Conservation (phyloP, 768 basidiomycete genomes). For the Suillus alpinus region DNA sequence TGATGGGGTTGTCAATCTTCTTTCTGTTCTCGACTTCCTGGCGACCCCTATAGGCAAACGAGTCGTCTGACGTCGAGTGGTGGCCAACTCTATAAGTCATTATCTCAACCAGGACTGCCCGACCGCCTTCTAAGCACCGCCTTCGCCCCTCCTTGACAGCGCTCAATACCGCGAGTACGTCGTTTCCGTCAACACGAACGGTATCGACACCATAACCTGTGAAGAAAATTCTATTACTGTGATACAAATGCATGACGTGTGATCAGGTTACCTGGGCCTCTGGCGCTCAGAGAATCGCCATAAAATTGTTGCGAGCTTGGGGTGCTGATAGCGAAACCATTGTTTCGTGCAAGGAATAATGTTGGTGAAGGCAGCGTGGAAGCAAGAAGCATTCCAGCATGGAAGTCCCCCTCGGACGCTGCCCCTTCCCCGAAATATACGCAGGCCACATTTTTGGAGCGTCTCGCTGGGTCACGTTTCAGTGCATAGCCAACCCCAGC, state of each 20-base stretch:
- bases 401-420: conserved; percentile 93
- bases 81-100: conserved; percentile 96
- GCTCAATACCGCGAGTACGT: conserved; percentile 77
- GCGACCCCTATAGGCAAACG: conserved; percentile 86
- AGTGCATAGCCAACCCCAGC: conserved; percentile 92
- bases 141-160: conserved; percentile 71
- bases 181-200: conserved; percentile 91
- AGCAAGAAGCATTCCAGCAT: conserved; percentile 82
- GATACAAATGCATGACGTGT: not conserved
- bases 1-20: conserved; percentile 86
- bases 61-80: conserved; percentile 94
- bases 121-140: conserved; percentile 71
- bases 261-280: conserved; percentile 62
- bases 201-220: conserved; percentile 80
- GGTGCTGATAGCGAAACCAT: conserved; percentile 95
- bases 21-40: conserved; percentile 92
- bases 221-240: not conserved
- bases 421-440: conserved; percentile 95
- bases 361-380: conserved; percentile 75
- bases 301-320: conserved; percentile 86
- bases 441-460: conserved; percentile 72
- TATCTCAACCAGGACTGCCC: conserved; percentile 83
- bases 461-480: conserved; percentile 68
- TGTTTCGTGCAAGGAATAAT: conserved; percentile 74
- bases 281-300: conserved; percentile 89